Base-by-base conservation (phyloP, 164 flowering plant genomes). In the Vitis amurensis region DNA sequence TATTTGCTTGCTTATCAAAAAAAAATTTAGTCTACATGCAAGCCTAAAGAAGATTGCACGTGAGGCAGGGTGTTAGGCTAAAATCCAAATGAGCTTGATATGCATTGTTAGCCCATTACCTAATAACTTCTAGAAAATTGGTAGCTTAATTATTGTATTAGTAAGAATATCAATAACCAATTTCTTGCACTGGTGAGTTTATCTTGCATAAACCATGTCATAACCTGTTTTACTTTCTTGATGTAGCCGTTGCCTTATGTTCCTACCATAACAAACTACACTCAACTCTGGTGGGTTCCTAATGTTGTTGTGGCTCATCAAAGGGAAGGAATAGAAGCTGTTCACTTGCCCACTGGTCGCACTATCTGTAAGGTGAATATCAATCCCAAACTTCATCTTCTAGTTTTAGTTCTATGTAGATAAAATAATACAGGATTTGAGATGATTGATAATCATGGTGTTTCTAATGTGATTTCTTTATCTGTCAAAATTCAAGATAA, bases 281-380 rank as follows among this genome's bases (percentile, higher is more conserved):
- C 99, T 30, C 83, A 89, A 67, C 86, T 93, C 47, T 96, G 98
- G 98, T 96, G 99, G 98, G 91, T 96, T 63, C 97, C 99, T 65
- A 96, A 96, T 87, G 98, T 96, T 74, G 82, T 96, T 75, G 98
- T 96, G 68, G 93, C 93, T 70, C 99, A 93, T 87, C 92, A 84
- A 66, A 93, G 92, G 77, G 98, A 93, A 86, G 98, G 99, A 37
- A 91, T 96, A 71, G 99, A 96, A 77, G 99, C 93, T 73, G 77
- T 92, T 80, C 99, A 93, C 83, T 75, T 93, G 88, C 96, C 98
- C 29, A 59, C 97, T 68, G 99, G 97, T 12, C 97, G 99, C 70
- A 91, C 97, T 16, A 2, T 91, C 64, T 93, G 98, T 69, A 91
- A 88, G 98, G 98, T 96, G 73, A 79, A 74, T 49, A 60, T 69